phyloP scores from a whole-genome alignment of 495 filamentous ascomycete genomes.

The Tetracladium setigerum region DNA sequence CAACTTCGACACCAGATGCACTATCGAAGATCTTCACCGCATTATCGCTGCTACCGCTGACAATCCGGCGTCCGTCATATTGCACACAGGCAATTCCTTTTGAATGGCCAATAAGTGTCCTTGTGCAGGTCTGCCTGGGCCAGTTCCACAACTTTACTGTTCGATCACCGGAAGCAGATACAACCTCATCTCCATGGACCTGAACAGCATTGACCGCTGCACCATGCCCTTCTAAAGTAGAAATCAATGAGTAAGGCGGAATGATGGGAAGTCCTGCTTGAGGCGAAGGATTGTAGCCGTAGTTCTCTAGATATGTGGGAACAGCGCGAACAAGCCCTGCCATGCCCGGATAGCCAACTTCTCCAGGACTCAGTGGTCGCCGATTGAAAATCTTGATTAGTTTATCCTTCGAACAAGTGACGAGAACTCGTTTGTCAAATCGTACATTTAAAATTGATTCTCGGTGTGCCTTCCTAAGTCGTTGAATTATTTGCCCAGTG shows the following conservation, averaged over 20 bases:
- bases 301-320: slow-evolving; percentile 36
- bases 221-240: slow-evolving; percentile 68
- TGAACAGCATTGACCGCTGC: slow-evolving; percentile 97
- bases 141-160: slow-evolving; percentile 92
- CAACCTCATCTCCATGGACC: slow-evolving; percentile 76
- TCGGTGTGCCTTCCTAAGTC: slow-evolving; percentile 64
- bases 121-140: slow-evolving; percentile 62
- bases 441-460: slow-evolving; percentile 94
- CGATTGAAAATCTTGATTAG: slow-evolving; percentile 95
- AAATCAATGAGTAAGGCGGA: slow-evolving; percentile 66
- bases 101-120: slow-evolving; percentile 75
- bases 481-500: slow-evolving; percentile 71
- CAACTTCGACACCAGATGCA: slow-evolving; percentile 75
- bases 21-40: slow-evolving; percentile 92
- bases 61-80: slow-evolving; percentile 92
- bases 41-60: slow-evolving; percentile 92
- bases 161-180: slow-evolving; percentile 90
- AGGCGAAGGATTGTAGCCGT: slow-evolving; percentile 38
- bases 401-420: slow-evolving; percentile 96
- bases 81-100: slow-evolving; percentile 98
- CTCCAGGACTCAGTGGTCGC: slow-evolving; percentile 53
- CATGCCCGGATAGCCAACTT: slow-evolving; percentile 56
- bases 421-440: slow-evolving; percentile 83
- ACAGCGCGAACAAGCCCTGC: slow-evolving; percentile 46
- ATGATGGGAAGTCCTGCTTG: slow-evolving; percentile 38